Percentiles rank a stretch among this genome's conserved stretches.
Conservation (phyloP, 2,329 filamentous ascomycete species). For the Fusarium chlamydosporum region DNA sequence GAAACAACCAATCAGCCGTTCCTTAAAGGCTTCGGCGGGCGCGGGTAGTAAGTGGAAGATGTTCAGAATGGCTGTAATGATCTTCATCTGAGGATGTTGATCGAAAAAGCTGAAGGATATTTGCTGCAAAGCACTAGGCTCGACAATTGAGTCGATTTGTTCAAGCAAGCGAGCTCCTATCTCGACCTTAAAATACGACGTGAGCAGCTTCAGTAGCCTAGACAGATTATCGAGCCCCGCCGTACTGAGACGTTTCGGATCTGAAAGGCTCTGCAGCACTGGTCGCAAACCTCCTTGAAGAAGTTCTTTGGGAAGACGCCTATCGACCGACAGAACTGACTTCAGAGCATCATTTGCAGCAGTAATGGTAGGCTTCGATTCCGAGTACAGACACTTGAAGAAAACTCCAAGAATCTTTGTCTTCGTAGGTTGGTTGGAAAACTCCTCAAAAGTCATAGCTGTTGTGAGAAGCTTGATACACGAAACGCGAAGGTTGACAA, state of each 20-base stretch:
- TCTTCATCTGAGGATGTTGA: conserved; percentile 92
- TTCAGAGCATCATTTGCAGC: conserved; percentile 93
- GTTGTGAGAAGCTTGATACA: conserved; percentile 94
- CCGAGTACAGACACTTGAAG: conserved; percentile 97
- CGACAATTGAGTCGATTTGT: conserved; percentile 91
- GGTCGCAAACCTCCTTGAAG: conserved; percentile 94
- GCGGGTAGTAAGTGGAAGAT: conserved; percentile 96
- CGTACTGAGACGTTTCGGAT: conserved; percentile 89
- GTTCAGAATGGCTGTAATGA: conserved; percentile 94
- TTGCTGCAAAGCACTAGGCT: conserved; percentile 83
- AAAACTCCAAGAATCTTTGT: conserved; percentile 91
- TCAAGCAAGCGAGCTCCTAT: conserved; percentile 94
- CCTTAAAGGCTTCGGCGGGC: conserved; percentile 91
- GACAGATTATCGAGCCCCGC: conserved; percentile 93
- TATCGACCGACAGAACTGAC: conserved; percentile 87
- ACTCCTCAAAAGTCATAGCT: conserved; percentile 93
- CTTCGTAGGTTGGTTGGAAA: conserved; percentile 78
- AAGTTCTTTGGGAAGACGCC: conserved; percentile 94
- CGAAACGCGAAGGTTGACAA: conserved; percentile 90
- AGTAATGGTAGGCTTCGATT: conserved; percentile 91
- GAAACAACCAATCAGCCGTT: conserved; percentile 89
- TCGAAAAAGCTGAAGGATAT: conserved; percentile 96
- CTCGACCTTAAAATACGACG: conserved; percentile 99
- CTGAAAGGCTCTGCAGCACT: conserved; percentile 96
- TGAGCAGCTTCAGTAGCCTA: conserved; percentile 88